A percentile compares a stretch with the other conserved stretches of the same genome.
phyloP scores from a whole-genome alignment of 83 land plant genomes.

The Diphasiastrum complanatum region DNA sequence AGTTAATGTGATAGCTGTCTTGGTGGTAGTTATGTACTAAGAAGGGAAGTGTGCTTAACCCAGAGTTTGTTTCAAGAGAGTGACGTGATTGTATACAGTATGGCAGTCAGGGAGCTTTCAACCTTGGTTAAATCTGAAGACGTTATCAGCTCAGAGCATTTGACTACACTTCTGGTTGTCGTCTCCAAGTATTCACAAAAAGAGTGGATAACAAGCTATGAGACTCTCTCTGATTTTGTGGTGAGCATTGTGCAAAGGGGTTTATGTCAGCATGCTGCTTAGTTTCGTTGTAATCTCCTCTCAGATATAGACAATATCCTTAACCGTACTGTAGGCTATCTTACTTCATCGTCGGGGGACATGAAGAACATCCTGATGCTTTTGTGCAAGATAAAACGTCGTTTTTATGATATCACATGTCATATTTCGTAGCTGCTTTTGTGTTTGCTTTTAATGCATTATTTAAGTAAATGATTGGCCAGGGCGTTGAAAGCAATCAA shows the following conservation, averaged over 20 bases:
- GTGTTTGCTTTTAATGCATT: no score
- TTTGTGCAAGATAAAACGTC: no score
- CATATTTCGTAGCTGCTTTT: not conserved
- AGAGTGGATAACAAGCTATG: slow-evolving; percentile 87
- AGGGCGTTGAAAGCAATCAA: no score
- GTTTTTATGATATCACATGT: not conserved
- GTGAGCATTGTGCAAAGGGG: slow-evolving; percentile 33
- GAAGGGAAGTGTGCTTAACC: no score
- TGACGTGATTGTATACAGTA: slow-evolving; percentile 39
- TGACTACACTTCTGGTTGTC: slow-evolving; percentile 77
- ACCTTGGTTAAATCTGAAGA: slow-evolving; percentile 79
- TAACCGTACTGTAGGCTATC: not conserved
- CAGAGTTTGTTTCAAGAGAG: slow-evolving; percentile 11
- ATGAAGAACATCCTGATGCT: no score
- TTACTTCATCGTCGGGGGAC: not conserved
- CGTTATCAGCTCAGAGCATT: slow-evolving; percentile 76
- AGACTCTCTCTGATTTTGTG: slow-evolving; percentile 81
- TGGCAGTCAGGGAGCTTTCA: slow-evolving; percentile 95
- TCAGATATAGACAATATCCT: not conserved
- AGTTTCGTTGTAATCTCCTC: not conserved
- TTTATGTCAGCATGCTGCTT: no score
- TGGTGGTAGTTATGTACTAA: no score
- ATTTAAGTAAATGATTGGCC: no score
- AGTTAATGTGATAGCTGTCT: no score
- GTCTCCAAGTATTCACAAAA: slow-evolving; percentile 93